Evolutionary conservation across 495 filamentous ascomycete species (phyloP).

Genomic region (Talaromyces wortmannii): DNA sequence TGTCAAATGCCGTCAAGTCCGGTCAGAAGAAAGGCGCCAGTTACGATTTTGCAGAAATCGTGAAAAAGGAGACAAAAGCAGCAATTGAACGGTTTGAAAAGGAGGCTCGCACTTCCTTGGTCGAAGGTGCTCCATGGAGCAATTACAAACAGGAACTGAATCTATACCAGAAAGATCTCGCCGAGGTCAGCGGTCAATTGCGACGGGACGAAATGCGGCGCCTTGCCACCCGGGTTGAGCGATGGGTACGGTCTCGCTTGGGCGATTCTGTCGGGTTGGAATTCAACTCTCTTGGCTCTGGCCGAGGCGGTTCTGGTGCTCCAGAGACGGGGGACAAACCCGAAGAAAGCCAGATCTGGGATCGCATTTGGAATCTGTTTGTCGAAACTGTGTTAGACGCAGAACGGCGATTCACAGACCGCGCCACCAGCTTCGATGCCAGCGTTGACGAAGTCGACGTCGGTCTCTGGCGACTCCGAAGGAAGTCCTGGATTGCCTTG

Average conservation of each 20-base stretch:
- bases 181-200: slow-evolving; percentile 73
- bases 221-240: slow-evolving; percentile 80
- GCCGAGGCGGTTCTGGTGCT: slow-evolving; percentile 70
- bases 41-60: slow-evolving; percentile 95
- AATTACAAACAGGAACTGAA: slow-evolving; percentile 59
- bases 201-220: slow-evolving; percentile 94
- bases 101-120: slow-evolving; percentile 64
- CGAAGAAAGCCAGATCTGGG: slow-evolving; percentile 83
- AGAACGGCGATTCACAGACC: slow-evolving; percentile 74
- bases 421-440: slow-evolving; percentile 89
- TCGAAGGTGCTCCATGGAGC: slow-evolving; percentile 77
- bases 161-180: slow-evolving; percentile 70
- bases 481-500: slow-evolving; percentile 90
- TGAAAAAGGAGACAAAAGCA: slow-evolving; percentile 70
- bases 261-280: slow-evolving; percentile 84
- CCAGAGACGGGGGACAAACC: slow-evolving; percentile 72
- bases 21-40: slow-evolving; percentile 83
- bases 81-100: slow-evolving; percentile 69
- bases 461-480: slow-evolving; percentile 82
- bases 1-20: slow-evolving; percentile 71
- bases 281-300: slow-evolving; percentile 89
- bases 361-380: slow-evolving; percentile 89
- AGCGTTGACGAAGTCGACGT: slow-evolving; percentile 86
- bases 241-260: slow-evolving; percentile 83
- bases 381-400: slow-evolving; percentile 78